Percentiles rank a stretch among this genome's conserved stretches.
Evolutionary conservation across 345 rosid genomes (phyloP).

Genomic region (Noccaea caerulescens): DNA sequence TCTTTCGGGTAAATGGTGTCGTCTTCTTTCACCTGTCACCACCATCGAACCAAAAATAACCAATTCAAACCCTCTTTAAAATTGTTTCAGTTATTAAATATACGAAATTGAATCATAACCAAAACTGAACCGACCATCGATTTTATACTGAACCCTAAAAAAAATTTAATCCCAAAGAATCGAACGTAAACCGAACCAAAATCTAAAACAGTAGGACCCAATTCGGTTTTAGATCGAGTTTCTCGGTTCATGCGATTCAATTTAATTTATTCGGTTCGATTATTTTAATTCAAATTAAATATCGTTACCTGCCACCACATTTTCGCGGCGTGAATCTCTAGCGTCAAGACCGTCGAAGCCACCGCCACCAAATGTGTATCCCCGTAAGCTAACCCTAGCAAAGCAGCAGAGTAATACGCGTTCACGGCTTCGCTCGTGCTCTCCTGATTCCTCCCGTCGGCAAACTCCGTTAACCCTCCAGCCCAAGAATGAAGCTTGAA

Average conservation of each 20-base stretch:
- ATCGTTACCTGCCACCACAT: conserved; percentile 90
- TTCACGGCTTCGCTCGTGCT: conserved; percentile 95
- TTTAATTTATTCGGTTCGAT: not conserved
- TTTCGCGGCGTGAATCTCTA: conserved; percentile 90
- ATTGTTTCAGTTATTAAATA: not conserved
- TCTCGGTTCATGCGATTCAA: conserved; percentile 14
- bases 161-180: not conserved
- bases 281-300: not conserved
- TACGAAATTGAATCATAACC: not conserved
- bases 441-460: conserved; percentile 87
- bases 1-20: conserved; percentile 56
- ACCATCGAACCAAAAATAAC: conserved; percentile 29
- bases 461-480: conserved; percentile 86
- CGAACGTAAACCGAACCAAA: not conserved
- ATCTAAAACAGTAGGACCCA: not conserved
- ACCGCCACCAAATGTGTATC: conserved; percentile 68
- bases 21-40: conserved; percentile 84
- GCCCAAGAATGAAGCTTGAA: conserved; percentile 98
- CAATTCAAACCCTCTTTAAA: not conserved
- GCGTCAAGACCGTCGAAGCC: conserved; percentile 68
- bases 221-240: not conserved
- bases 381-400: conserved; percentile 92
- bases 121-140: not conserved
- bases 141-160: not conserved
- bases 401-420: conserved; percentile 88